Percentiles rank a stretch among this genome's conserved stretches.
Evolutionary conservation across 495 filamentous ascomycete genomes (phyloP).

Genomic region (Amorphotheca resinae): DNA sequence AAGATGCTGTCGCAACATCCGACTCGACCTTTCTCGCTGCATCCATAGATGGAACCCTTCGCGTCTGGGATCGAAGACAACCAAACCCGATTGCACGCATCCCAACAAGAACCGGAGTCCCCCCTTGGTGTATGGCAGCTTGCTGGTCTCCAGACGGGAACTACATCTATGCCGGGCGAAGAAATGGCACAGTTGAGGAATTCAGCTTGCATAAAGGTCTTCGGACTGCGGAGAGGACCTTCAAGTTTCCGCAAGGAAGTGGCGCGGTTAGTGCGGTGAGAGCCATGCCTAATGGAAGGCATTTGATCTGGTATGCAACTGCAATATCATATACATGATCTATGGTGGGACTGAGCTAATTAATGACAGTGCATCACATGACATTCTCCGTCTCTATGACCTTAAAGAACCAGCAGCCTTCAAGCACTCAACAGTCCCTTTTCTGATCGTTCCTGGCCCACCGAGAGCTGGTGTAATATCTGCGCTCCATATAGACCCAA

Average conservation of each 20-base stretch:
- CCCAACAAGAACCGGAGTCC: conserved; percentile 51
- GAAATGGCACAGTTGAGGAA: conserved; percentile 93
- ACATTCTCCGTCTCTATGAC: conserved; percentile 89
- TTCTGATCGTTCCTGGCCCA: conserved; percentile 88
- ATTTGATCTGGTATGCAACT: conserved; percentile 66
- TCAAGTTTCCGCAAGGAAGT: conserved; percentile 83
- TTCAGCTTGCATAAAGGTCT: conserved; percentile 79
- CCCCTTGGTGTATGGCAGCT: conserved; percentile 97
- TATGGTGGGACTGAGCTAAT: background rate
- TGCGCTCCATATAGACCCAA: conserved; percentile 71
- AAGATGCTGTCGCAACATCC: conserved; percentile 27
- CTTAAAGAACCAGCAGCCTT: conserved; percentile 51
- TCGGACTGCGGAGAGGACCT: conserved; percentile 55
- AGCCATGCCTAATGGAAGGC: conserved; percentile 86
- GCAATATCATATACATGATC: background rate
- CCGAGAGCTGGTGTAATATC: conserved; percentile 79
- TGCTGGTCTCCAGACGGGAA: conserved; percentile 96
- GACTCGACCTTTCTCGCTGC: conserved; percentile 76
- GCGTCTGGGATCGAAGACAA: conserved; percentile 81
- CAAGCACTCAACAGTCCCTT: conserved; percentile 75
- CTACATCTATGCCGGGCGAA: conserved; percentile 81
- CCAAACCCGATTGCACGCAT: conserved; percentile 69
- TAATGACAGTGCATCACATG: conserved; percentile 62
- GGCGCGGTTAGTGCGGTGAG: conserved; percentile 77
- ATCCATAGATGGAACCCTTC: conserved; percentile 76